Conservation (phyloP, 1,139 yeast species). For the Yamadazyma triangularis region DNA sequence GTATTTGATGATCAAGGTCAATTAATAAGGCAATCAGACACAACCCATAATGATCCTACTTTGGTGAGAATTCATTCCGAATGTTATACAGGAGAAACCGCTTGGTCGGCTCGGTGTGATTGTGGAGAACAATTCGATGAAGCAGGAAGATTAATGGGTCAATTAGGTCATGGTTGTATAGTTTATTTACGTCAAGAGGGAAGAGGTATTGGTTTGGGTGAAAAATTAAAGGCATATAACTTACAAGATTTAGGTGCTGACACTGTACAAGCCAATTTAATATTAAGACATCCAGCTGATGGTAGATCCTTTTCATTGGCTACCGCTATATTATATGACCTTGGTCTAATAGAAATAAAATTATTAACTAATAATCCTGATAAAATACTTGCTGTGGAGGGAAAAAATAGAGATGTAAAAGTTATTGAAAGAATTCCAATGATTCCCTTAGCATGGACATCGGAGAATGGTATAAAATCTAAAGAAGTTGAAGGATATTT, state of each 20-base stretch:
- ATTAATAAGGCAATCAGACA: constrained; percentile 34
- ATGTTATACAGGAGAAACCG: constrained; percentile 98
- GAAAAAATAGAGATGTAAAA: constrained; percentile 61
- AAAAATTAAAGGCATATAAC: constrained; percentile 93
- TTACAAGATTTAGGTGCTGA: constrained; percentile 97
- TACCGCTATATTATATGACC: constrained; percentile 83
- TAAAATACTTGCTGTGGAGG: constrained; percentile 91
- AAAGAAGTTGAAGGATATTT: constrained; percentile 89
- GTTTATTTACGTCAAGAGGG: constrained; percentile 98
- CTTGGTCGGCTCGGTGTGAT: constrained; percentile 98
- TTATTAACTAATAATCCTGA: constrained; percentile 94
- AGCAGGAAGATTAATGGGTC: constrained; percentile 91
- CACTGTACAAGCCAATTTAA: constrained; percentile 91
- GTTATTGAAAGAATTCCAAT: constrained; percentile 90
- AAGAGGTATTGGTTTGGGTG: constrained; percentile 95
- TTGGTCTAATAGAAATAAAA: constrained; percentile 69
- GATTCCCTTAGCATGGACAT: constrained; percentile 90
- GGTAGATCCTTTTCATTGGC: constrained; percentile 91
- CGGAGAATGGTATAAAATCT: constrained; percentile 65
- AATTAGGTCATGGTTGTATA: constrained; percentile 84
- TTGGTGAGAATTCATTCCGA: constrained; percentile 84
- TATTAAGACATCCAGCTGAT: constrained; percentile 95
- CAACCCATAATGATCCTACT: constrained; percentile 46
- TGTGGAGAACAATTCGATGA: constrained; percentile 99
- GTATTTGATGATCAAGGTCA: constrained; percentile 49